A percentile compares a stretch with the other conserved stretches of the same genome.
These are phyloP conservation scores for Penicillium olsonii DNA, from an alignment of 2,329 filamentous ascomycete genomes.

Conservation along the genomic window DNA sequence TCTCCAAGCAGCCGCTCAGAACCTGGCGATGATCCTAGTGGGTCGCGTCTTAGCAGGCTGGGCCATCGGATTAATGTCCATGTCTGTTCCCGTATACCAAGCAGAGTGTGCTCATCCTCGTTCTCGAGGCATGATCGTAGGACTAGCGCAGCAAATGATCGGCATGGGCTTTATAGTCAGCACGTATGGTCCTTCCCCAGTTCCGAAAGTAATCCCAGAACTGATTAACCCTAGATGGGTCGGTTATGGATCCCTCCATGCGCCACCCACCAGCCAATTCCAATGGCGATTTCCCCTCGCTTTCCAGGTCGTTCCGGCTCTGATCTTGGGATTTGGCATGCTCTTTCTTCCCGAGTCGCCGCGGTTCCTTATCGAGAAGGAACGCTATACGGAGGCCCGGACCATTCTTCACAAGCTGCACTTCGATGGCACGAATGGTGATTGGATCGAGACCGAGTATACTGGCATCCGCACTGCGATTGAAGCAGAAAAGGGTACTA, in stretches of 20 bases:
- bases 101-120: conserved; percentile 62
- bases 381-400: conserved; percentile 50
- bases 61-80: conserved; percentile 50
- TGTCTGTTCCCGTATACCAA: conserved; percentile 63
- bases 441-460: conserved; percentile 52
- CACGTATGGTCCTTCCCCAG: too few species aligned
- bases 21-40: conserved; percentile 58
- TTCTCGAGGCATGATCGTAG: conserved; percentile 54
- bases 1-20: conserved; percentile 60
- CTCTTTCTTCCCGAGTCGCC: conserved; percentile 38
- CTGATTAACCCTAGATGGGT: conserved; percentile 39
- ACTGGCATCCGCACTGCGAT: conserved; percentile 51
- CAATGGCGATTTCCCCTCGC: conserved; percentile 40
- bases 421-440: conserved; percentile 56
- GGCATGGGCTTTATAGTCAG: conserved; percentile 48
- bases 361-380: conserved; percentile 44
- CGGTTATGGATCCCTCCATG: conserved; percentile 50
- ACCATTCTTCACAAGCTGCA: conserved; percentile 56
- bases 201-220: too few species aligned
- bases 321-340: conserved; percentile 38
- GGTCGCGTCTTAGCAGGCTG: conserved; percentile 56
- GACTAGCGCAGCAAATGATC: conserved; percentile 48
- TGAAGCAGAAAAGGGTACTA: conserved; percentile 58
- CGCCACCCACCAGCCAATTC: conserved; percentile 31
- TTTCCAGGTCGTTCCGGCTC: conserved; percentile 43